Conservation (phyloP, 495 filamentous ascomycete genomes). For the Penicillium paradoxum region DNA sequence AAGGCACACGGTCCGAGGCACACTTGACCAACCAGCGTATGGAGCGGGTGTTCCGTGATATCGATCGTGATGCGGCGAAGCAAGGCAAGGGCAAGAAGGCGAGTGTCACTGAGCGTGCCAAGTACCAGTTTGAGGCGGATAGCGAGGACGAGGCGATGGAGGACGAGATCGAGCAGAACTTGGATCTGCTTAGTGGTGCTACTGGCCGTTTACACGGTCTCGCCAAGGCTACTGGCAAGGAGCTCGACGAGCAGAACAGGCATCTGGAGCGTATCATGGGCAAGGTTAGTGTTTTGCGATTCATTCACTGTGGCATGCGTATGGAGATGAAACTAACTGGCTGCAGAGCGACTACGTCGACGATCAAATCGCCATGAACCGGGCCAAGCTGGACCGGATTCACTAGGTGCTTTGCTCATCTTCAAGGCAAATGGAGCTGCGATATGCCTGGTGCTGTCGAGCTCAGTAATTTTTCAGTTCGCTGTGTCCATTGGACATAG, state of each 20-base stretch:
- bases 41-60: slow-evolving; percentile 55
- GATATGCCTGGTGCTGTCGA: slow-evolving; percentile 35
- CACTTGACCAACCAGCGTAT: slow-evolving; percentile 55
- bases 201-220: slow-evolving; percentile 61
- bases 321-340: slow-evolving; percentile 23
- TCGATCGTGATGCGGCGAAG: slow-evolving; percentile 38
- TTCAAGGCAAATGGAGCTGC: slow-evolving; percentile 11
- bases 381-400: slow-evolving; percentile 60
- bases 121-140: slow-evolving; percentile 77
- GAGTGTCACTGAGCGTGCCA: slow-evolving; percentile 61
- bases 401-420: slow-evolving; percentile 28
- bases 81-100: slow-evolving; percentile 37
- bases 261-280: slow-evolving; percentile 65
- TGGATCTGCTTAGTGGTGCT: slow-evolving; percentile 55
- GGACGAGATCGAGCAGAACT: slow-evolving; percentile 61
- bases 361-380: slow-evolving; percentile 66
- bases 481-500: slow-evolving; percentile 6
- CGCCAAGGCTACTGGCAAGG: slow-evolving; percentile 63
- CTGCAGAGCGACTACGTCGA: slow-evolving; percentile 62
- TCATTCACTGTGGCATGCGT: not conserved
- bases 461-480: slow-evolving; percentile 16
- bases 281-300: slow-evolving; percentile 50
- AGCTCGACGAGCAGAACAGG: slow-evolving; percentile 70
- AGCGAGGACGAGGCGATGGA: slow-evolving; percentile 75
- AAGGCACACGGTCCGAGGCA: slow-evolving; percentile 61